Conservation (phyloP, 345 rosid species). For the Physaria fendleri region DNA sequence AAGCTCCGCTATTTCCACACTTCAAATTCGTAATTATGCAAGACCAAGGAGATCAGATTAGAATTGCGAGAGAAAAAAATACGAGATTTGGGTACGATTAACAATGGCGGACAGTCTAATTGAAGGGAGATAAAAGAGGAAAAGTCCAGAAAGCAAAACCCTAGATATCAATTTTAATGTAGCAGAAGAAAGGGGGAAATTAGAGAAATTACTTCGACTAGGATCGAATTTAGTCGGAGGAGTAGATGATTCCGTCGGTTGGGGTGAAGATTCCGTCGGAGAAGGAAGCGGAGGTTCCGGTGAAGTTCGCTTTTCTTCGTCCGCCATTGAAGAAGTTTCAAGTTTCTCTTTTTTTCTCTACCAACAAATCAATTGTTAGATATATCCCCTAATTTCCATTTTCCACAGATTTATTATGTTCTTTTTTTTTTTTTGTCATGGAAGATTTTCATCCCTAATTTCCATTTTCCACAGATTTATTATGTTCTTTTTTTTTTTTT, state of each 20-base stretch:
- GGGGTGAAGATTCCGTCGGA: constrained; percentile 1
- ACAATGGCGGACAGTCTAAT: constrained; percentile 10
- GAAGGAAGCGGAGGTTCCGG: constrained; percentile 22
- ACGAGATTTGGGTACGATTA: background rate
- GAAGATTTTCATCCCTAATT: constrained; percentile 35
- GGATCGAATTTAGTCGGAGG: constrained; percentile 56
- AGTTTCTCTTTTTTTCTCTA: background rate
- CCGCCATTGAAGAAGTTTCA: constrained; percentile 31
- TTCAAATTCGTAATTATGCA: background rate
- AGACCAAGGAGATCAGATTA: background rate
- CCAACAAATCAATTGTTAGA: no score
- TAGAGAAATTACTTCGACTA: constrained; percentile 57
- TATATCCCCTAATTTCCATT: background rate
- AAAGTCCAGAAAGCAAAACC: constrained; percentile 11
- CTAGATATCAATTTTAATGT: constrained; percentile 6
- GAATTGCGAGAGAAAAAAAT: background rate
- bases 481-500: background rate
- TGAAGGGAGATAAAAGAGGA: background rate
- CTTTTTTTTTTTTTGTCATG: constrained; percentile 30
- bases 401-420: background rate
- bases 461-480: background rate
- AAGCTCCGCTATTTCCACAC: background rate
- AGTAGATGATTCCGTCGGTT: constrained; percentile 15
- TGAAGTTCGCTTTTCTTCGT: constrained; percentile 31
- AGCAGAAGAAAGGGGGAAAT: constrained; percentile 16